Evolutionary conservation across 2,329 filamentous ascomycete species (phyloP).

Genomic region (Fusarium veterinarium): DNA sequence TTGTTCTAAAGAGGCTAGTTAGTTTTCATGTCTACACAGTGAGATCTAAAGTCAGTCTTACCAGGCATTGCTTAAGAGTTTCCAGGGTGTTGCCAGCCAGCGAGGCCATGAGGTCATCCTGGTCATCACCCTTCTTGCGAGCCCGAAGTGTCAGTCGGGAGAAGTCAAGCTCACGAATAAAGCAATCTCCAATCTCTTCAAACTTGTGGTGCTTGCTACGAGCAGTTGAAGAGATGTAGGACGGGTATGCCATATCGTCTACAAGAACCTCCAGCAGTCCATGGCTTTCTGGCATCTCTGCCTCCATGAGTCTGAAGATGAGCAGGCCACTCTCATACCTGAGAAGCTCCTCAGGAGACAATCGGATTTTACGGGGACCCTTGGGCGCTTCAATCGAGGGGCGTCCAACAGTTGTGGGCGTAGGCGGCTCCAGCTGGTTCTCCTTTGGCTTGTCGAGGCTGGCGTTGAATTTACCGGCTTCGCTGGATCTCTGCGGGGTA

Average conservation of each 20-base stretch:
- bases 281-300: constrained; percentile 80
- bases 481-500: constrained; percentile 34
- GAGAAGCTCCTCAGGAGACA: constrained; percentile 82
- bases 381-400: constrained; percentile 61
- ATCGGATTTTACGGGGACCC: constrained; percentile 78
- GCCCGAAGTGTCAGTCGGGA: constrained; percentile 91
- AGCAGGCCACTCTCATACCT: constrained; percentile 91
- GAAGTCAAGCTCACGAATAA: constrained; percentile 97
- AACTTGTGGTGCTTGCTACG: constrained; percentile 77
- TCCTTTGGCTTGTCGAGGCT: constrained; percentile 48
- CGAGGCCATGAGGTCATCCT: constrained; percentile 82
- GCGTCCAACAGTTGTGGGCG: constrained; percentile 57
- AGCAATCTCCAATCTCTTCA: constrained; percentile 93
- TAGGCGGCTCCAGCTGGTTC: constrained; percentile 40
- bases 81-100: constrained; percentile 86
- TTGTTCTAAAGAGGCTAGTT: constrained; percentile 74
- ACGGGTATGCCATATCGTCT: constrained; percentile 93
- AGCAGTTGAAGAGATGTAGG: constrained; percentile 84
- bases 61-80: constrained; percentile 87
- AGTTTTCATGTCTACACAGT: neutral
- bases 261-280: constrained; percentile 88
- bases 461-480: constrained; percentile 59
- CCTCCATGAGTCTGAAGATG: constrained; percentile 94
- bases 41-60: constrained; percentile 57
- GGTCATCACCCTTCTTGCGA: constrained; percentile 81